phyloP scores from a whole-genome alignment of 2,329 filamentous ascomycete genomes.

The Penicillium psychrosexuale region DNA sequence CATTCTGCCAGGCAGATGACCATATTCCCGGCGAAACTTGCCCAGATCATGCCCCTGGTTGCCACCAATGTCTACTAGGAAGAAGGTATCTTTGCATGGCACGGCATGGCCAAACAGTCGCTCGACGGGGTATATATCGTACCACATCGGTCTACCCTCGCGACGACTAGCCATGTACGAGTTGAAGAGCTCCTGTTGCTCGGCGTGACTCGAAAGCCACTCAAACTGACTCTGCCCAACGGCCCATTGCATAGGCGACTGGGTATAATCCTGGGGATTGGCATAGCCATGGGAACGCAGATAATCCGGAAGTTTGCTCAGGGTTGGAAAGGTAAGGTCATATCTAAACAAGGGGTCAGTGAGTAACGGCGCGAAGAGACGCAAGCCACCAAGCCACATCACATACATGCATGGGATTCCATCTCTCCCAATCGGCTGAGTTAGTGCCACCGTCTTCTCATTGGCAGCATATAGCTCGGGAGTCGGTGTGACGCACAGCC shows the following conservation, averaged over 20 bases:
- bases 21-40: constrained; percentile 31
- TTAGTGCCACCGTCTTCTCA: constrained; percentile 27
- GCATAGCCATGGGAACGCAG: constrained; percentile 26
- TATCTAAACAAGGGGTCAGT: constrained; percentile 11
- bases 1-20: constrained; percentile 33
- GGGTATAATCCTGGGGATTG: constrained; percentile 29
- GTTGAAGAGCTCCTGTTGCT: constrained; percentile 32
- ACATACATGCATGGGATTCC: constrained; percentile 32
- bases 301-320: constrained; percentile 33
- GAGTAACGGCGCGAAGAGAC: not conserved
- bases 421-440: constrained; percentile 29
- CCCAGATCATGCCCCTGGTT: constrained; percentile 41
- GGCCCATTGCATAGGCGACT: constrained; percentile 32
- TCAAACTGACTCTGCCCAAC: constrained; percentile 36
- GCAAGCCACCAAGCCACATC: not conserved
- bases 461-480: constrained; percentile 26
- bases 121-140: constrained; percentile 32
- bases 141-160: constrained; percentile 31
- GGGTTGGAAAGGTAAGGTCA: constrained; percentile 32
- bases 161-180: constrained; percentile 36
- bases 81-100: constrained; percentile 26
- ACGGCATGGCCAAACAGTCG: constrained; percentile 23
- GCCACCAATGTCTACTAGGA: constrained; percentile 45
- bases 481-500: constrained; percentile 22
- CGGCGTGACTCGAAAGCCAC: constrained; percentile 27